Evolutionary conservation across 2,329 filamentous ascomycete species (phyloP).

Genomic region (Alternaria sp.): DNA sequence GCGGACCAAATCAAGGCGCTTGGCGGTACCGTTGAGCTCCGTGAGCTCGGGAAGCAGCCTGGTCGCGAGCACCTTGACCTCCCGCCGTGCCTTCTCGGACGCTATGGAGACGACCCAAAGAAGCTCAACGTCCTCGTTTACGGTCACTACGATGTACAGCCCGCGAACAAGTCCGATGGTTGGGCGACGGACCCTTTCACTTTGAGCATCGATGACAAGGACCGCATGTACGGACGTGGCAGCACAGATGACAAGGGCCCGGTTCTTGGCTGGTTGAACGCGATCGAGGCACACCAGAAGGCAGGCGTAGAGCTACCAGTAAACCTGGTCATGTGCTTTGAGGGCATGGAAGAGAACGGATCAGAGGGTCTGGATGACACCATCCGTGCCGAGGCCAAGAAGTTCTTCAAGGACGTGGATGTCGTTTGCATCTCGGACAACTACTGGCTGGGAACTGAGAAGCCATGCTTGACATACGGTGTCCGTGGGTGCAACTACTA

Average conservation of each 20-base stretch:
- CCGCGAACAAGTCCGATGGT: conserved; percentile 89
- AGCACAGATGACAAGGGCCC: conserved; percentile 98
- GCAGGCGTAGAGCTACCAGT: conserved; percentile 94
- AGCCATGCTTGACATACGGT: conserved; percentile 96
- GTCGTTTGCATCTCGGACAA: conserved; percentile 99
- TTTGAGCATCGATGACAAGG: conserved; percentile 85
- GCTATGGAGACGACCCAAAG: conserved; percentile 89
- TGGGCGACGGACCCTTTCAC: conserved; percentile 96
- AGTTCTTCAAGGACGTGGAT: conserved; percentile 94
- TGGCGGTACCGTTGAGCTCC: conserved; percentile 86
- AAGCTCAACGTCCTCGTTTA: conserved; percentile 97
- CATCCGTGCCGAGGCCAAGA: conserved; percentile 88
- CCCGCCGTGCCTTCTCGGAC: conserved; percentile 88
- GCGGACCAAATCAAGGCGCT: conserved; percentile 81
- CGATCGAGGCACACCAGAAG: conserved; percentile 97
- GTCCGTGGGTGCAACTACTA: conserved; percentile 99
- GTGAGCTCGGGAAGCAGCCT: conserved; percentile 88
- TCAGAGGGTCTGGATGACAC: conserved; percentile 96
- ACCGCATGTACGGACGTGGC: conserved; percentile 94
- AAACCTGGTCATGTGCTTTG: conserved; percentile 98
- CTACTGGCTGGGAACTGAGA: conserved; percentile 99
- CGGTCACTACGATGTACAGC: conserved; percentile 98
- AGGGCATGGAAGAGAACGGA: conserved; percentile 99
- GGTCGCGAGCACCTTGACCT: conserved; percentile 89
- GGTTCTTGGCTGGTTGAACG: conserved; percentile 96